phyloP scores from a whole-genome alignment of 371 early-diverging fungal genomes.

The Mucor indicus region DNA sequence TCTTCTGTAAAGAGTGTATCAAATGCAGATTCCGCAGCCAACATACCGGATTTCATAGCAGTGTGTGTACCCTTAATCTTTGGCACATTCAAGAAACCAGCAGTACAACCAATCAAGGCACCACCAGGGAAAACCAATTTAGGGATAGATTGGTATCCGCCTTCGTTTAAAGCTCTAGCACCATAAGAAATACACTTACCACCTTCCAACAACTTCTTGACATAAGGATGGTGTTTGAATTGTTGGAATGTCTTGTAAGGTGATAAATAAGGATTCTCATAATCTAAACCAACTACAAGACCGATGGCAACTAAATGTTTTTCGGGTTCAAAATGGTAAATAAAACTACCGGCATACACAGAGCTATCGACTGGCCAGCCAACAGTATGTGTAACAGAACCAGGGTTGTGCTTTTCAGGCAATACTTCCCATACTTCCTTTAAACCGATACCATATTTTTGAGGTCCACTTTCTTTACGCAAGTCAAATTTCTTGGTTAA shows the following conservation, averaged over 20 bases:
- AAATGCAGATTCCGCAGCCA: constrained; percentile 85
- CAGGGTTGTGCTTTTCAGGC: constrained; percentile 83
- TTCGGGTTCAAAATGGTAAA: constrained; percentile 88
- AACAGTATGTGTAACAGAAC: constrained; percentile 84
- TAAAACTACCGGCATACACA: constrained; percentile 94
- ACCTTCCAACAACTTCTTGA: constrained; percentile 81
- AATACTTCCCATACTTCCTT: constrained; percentile 98
- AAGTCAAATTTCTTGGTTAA: constrained; percentile 85
- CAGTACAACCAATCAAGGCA: constrained; percentile 94
- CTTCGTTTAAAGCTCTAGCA: constrained; percentile 95
- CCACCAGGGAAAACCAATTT: constrained; percentile 95
- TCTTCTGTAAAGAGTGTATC: constrained; percentile 55
- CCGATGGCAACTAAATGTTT: constrained; percentile 87
- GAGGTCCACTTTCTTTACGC: constrained; percentile 76
- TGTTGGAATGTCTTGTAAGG: constrained; percentile 97
- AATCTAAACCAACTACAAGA: constrained; percentile 91
- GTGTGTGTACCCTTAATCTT: constrained; percentile 99
- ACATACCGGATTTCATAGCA: constrained; percentile 96
- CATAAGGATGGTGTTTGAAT: constrained; percentile 91
- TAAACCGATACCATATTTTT: constrained; percentile 93
- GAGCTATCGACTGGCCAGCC: constrained; percentile 91
- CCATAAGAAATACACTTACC: constrained; percentile 94
- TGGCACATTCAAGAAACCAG: constrained; percentile 96
- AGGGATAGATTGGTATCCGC: constrained; percentile 92
- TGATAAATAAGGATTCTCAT: constrained; percentile 89